phyloP scores from a whole-genome alignment of 768 basidiomycete species.

The Naganishia onofrii region DNA sequence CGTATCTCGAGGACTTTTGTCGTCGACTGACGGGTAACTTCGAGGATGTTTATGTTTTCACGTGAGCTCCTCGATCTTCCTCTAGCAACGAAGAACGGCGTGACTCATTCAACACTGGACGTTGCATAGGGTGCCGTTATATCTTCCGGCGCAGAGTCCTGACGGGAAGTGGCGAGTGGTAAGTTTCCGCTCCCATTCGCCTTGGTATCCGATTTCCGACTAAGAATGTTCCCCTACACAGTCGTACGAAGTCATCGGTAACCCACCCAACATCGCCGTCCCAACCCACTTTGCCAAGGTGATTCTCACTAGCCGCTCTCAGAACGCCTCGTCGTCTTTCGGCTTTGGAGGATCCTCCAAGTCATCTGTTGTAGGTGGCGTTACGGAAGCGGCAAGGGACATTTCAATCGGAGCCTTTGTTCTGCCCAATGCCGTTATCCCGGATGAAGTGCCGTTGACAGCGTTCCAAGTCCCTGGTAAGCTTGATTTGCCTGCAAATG shows the following conservation, averaged over 20 bases:
- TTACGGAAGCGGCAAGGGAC: constrained; percentile 60
- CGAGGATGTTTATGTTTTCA: constrained; percentile 94
- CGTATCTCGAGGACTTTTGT: constrained; percentile 94
- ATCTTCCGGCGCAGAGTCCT: constrained; percentile 75
- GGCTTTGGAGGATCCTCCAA: constrained; percentile 28
- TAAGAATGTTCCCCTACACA: constrained; percentile 45
- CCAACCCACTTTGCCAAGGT: constrained; percentile 99
- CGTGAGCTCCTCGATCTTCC: constrained; percentile 52
- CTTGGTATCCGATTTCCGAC: neutral
- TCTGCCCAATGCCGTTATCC: constrained; percentile 87
- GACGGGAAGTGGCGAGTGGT: constrained; percentile 97
- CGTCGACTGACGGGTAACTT: constrained; percentile 80
- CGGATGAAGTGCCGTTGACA: constrained; percentile 75
- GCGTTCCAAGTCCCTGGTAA: constrained; percentile 78
- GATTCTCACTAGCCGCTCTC: constrained; percentile 71
- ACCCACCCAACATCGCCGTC: constrained; percentile 82
- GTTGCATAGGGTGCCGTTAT: constrained; percentile 70
- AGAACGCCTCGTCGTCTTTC: constrained; percentile 52
- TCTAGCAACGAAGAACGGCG: neutral
- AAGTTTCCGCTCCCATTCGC: constrained; percentile 50
- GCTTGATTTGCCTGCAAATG: constrained; percentile 34
- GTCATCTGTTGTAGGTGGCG: constrained; percentile 28
- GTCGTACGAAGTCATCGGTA: constrained; percentile 93
- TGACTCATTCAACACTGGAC: neutral
- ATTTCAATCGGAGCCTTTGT: constrained; percentile 90